Conservation (phyloP, 2,329 filamentous ascomycete genomes). For the Hypoxylon sp. region DNA sequence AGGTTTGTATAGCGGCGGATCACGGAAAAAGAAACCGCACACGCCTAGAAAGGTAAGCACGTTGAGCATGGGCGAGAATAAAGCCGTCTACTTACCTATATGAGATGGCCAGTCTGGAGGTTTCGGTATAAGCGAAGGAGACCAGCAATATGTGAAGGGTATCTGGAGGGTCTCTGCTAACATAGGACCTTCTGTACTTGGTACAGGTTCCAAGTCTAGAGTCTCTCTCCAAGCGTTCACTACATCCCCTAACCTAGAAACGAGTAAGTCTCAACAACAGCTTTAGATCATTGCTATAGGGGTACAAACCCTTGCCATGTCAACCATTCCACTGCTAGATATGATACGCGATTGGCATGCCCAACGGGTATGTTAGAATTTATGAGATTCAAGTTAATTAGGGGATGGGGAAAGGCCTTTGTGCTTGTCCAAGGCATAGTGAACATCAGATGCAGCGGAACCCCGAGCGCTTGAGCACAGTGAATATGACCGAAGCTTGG, state of each 20-base stretch:
- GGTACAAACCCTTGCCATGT: conserved; percentile 76
- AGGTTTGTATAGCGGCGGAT: conserved; percentile 79
- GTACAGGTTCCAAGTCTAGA: conserved; percentile 19
- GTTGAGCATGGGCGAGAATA: no score
- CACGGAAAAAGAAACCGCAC: conserved; percentile 58
- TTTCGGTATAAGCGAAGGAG: conserved; percentile 27
- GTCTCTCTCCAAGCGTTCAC: conserved; percentile 58
- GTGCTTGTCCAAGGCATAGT: conserved; percentile 82
- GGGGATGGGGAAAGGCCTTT: conserved; percentile 76
- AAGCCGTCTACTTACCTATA: not conserved
- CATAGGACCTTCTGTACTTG: conserved; percentile 11
- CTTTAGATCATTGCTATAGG: not conserved
- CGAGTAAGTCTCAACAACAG: conserved; percentile 1
- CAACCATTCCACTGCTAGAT: conserved; percentile 78
- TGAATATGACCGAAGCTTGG: conserved; percentile 67
- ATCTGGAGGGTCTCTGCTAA: conserved; percentile 19
- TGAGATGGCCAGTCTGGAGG: conserved; percentile 23
- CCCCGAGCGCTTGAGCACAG: conserved; percentile 64
- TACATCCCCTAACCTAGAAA: conserved; percentile 72
- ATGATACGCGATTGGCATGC: conserved; percentile 77
- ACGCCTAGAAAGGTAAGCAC: not conserved
- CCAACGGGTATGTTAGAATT: conserved; percentile 58
- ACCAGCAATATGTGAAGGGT: conserved; percentile 30
- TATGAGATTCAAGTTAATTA: conserved; percentile 59
- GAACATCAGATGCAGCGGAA: conserved; percentile 67